Evolutionary conservation across 768 basidiomycete genomes (phyloP).

Genomic region (Boletus eberwhitei): DNA sequence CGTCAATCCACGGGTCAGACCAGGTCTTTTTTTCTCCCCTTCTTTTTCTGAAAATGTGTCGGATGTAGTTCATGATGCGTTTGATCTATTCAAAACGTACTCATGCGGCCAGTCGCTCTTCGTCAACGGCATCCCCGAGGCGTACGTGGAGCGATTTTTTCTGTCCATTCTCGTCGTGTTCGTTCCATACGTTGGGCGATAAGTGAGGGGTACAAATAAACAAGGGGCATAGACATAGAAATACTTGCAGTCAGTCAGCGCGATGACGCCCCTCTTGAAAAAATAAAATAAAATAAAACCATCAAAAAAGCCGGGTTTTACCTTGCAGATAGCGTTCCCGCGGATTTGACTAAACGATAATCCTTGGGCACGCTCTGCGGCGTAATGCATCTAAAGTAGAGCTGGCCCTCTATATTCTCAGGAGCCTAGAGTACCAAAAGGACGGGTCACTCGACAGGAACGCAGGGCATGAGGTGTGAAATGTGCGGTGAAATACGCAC

Average conservation of each 20-base stretch:
- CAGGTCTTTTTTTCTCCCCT: background rate
- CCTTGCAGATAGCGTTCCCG: constrained; percentile 17
- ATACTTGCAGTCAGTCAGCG: constrained; percentile 3
- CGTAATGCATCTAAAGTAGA: constrained; percentile 6
- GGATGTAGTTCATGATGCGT: background rate
- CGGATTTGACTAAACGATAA: constrained; percentile 16
- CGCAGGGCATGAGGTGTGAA: background rate
- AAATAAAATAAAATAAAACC: background rate
- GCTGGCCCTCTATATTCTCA: constrained; percentile 9
- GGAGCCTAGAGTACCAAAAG: background rate
- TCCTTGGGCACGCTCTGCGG: constrained; percentile 3
- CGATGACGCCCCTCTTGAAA: background rate
- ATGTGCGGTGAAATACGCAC: constrained; percentile 9
- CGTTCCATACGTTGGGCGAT: background rate
- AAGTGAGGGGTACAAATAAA: background rate
- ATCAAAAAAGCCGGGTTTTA: constrained; percentile 1
- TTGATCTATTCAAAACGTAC: constrained; percentile 7
- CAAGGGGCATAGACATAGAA: constrained; percentile 1
- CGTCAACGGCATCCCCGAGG: constrained; percentile 13
- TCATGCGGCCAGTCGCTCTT: constrained; percentile 4
- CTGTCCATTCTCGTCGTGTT: constrained; percentile 2
- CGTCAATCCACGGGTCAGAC: constrained; percentile 19
- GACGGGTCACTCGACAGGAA: background rate
- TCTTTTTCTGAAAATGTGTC: background rate
- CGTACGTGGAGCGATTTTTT: constrained; percentile 14